These are phyloP conservation scores for Fusarium caatingaense DNA, from an alignment of 2,329 filamentous ascomycete species.

Conservation along the genomic window DNA sequence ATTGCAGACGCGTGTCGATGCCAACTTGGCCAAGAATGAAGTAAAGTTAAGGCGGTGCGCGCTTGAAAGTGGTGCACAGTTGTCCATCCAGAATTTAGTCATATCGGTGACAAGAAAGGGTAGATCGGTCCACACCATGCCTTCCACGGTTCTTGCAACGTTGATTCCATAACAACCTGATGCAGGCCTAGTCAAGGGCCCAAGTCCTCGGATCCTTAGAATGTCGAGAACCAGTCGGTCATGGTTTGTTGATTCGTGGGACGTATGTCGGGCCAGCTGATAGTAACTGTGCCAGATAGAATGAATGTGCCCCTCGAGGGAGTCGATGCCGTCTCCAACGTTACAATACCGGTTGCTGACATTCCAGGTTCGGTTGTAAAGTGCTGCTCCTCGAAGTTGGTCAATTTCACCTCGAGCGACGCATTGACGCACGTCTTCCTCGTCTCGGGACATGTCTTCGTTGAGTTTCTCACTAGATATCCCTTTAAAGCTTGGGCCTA, in stretches of 20 bases:
- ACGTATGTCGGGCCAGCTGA: not conserved
- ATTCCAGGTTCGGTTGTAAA: not conserved
- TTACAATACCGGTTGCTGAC: not conserved
- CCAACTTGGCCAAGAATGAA: not conserved
- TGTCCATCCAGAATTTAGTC: not conserved
- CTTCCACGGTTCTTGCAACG: not conserved
- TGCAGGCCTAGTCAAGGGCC: not conserved
- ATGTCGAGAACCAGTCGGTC: not conserved
- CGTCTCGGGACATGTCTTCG: not conserved
- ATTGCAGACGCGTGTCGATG: not conserved
- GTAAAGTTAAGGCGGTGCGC: not conserved
- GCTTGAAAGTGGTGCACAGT: not conserved
- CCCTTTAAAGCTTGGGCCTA: not conserved
- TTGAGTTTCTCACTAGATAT: not conserved
- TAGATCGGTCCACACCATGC: not conserved
- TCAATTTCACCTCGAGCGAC: not conserved
- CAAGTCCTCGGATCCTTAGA: not conserved
- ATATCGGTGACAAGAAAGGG: not conserved
- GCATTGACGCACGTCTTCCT: not conserved
- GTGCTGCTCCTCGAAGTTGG: not conserved
- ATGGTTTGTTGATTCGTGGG: not conserved
- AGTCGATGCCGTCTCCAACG: not conserved
- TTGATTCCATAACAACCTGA: not conserved
- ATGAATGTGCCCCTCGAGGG: not conserved
- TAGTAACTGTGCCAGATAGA: not conserved